These are phyloP conservation scores for Vaccinium vitisidaea DNA, from an alignment of 148 eudicot genomes.

Conservation along the genomic window DNA sequence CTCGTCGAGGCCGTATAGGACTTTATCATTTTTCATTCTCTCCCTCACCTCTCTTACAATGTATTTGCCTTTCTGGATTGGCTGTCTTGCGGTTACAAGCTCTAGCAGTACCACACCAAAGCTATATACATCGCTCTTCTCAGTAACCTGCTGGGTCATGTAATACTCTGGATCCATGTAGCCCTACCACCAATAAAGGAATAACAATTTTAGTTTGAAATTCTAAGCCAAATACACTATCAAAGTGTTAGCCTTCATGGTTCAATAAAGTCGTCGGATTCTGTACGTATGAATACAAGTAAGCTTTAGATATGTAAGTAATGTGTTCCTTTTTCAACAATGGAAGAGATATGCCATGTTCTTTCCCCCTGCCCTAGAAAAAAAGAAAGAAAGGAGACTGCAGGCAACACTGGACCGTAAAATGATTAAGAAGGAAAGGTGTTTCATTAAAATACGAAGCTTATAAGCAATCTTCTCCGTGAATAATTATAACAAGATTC, in stretches of 20 bases:
- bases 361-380: too few relatives aligned
- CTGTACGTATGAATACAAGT: neutral
- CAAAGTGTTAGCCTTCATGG: neutral
- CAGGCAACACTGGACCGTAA: too few relatives aligned
- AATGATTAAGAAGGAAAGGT: too few relatives aligned
- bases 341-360: neutral
- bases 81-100: conserved; percentile 57
- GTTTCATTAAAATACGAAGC: too few relatives aligned
- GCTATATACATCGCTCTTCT: conserved; percentile 19
- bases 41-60: conserved; percentile 54
- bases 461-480: too few relatives aligned
- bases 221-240: neutral
- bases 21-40: conserved; percentile 41
- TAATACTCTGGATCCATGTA: conserved; percentile 28
- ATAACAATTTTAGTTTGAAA: neutral
- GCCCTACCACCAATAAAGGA: conserved; percentile 17
- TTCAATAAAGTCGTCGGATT: neutral
- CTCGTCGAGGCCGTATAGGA: conserved; percentile 47
- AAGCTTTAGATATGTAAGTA: neutral
- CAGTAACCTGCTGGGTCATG: conserved; percentile 17
- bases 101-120: conserved; percentile 34
- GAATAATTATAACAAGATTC: too few relatives aligned
- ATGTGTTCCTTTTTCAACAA: neutral
- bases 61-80: conserved; percentile 61
- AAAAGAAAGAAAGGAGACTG: too few relatives aligned